Evolutionary conservation across 2,329 filamentous ascomycete species (phyloP).

Genomic region (Curvularia verruculosa): DNA sequence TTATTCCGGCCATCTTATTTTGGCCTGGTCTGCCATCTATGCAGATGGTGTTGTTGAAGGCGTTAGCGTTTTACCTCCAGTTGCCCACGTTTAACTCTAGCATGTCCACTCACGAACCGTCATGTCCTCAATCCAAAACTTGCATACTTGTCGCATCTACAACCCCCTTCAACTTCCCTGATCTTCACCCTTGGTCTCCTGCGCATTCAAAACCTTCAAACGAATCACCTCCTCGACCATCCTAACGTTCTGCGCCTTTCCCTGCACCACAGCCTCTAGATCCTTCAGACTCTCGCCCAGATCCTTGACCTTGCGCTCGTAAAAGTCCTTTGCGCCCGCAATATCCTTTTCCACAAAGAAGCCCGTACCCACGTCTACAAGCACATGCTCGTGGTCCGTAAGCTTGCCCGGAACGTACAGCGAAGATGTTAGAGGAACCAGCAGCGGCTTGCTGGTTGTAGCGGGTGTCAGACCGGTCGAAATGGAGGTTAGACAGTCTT

Average conservation of each 20-base stretch:
- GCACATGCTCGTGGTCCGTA: conserved; percentile 51
- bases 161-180: conserved; percentile 29
- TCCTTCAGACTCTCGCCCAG: conserved; percentile 69
- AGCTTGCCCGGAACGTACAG: conserved; percentile 89
- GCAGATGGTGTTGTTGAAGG: neutral
- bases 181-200: conserved; percentile 36
- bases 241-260: conserved; percentile 83
- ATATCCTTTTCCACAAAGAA: conserved; percentile 89
- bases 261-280: conserved; percentile 70
- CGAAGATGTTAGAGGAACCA: conserved; percentile 94
- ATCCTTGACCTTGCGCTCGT: conserved; percentile 70
- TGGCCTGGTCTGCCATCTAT: neutral
- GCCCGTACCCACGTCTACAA: conserved; percentile 92
- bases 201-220: conserved; percentile 45
- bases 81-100: neutral
- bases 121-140: neutral
- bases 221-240: conserved; percentile 78
- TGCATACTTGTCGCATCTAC: neutral
- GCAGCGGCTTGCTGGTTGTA: conserved; percentile 63
- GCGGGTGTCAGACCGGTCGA: conserved; percentile 59
- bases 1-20: neutral
- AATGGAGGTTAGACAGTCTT: conserved; percentile 84
- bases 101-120: neutral
- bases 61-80: neutral
- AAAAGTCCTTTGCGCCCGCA: conserved; percentile 69